Evolutionary conservation across 768 basidiomycete genomes (phyloP), one percentile per base, ranked within the genome.

Genomic region (Rhizopogon vulgaris): DNA sequence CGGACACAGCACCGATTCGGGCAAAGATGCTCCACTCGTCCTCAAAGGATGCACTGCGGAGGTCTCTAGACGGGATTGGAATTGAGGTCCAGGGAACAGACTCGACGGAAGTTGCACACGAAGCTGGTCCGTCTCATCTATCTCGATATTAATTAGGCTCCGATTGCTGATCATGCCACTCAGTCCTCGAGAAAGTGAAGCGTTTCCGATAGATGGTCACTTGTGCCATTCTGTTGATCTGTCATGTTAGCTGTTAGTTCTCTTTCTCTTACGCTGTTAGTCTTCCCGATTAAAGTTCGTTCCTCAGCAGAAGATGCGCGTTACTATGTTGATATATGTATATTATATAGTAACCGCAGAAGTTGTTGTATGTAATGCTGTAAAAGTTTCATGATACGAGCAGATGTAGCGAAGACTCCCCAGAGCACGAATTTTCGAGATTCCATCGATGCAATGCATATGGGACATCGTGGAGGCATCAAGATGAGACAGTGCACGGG

Each of bases 1-100:
- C 95, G 56, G 92, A 94, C 62, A 71, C 68, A 39, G 84, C 92
- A 38, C 88, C 81, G 72, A 78, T 94, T 70, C 93, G 88, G 73
- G 76, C 82, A 65, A 97, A 94, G 84, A 97, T 97, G 94, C 61
- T 96, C 60, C 87, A 81, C 71, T 87, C 95, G 3, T 85, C 91
- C 15, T 97, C 94, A 49, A 85, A 82, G 64, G 88, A 92, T 25
- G 85, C 85, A 4, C 71, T 99, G 57, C 79, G 81, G 61, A 80
- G 78, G 49, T 64, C 78, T 30, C 78, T 98, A 27, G 80, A 79
- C 24, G 95, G 94, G 50, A 78, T 96, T 58, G 75, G 79, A 4
- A 65, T 79, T 42, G 93, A 96, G 67, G 77, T 98, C 51, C 94
- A 97, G 69, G 94, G 82, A 52, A 94, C 88, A 40, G 92, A 92